Evolutionary conservation across 805 yeast genomes (phyloP), one percentile per base, ranked within the genome.

Genomic region (Yarrowia sp.): DNA sequence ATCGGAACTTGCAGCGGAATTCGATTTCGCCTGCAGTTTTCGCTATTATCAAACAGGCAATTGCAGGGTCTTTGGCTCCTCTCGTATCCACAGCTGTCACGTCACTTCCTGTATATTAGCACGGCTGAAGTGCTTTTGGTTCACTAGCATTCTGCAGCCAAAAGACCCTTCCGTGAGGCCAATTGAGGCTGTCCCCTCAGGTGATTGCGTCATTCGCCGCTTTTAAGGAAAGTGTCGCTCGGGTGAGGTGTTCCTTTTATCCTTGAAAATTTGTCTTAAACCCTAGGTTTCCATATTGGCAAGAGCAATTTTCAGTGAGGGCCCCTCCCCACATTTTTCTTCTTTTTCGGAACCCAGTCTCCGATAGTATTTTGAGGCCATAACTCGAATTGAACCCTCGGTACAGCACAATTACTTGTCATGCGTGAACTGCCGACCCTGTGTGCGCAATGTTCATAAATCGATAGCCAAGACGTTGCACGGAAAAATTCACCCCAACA

Each of bases 91-190:
- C 28, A 22, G 28, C 28, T 22, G 28, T 22, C 32, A 43, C 7
- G 7, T n/a, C n/a, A n/a, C n/a, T n/a, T n/a, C n/a, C n/a, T n/a
- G n/a, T n/a, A n/a, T 28, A 7, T 44, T 31, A 14, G 51, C 36
- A 45, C 51, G 51, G 51, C 51, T 45, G 51, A n/a, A 22, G 17
- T 31, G 8, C 4, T 43, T 43, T 45, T n/a, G 51, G 50, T n/a
- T 31, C 31, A 33, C 9, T 7, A n/a, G 13, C 32, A 18, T 22
- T 13, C 32, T 43, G 47, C 31, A 13, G 47, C 4, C 15, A 6
- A 22, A 18, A 22, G 28, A 22, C 17, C 2, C 4, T 41, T 41
- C 9, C 14, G 4, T 3, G 17, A 17, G 28, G 13, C 32, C 14
- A 43, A 22, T n/a, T 4, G n/a, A 43, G 32, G 13, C 6, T 17